Evolutionary conservation across 148 eudicot genomes (phyloP).

Genomic region (Polygonum aviculare): DNA sequence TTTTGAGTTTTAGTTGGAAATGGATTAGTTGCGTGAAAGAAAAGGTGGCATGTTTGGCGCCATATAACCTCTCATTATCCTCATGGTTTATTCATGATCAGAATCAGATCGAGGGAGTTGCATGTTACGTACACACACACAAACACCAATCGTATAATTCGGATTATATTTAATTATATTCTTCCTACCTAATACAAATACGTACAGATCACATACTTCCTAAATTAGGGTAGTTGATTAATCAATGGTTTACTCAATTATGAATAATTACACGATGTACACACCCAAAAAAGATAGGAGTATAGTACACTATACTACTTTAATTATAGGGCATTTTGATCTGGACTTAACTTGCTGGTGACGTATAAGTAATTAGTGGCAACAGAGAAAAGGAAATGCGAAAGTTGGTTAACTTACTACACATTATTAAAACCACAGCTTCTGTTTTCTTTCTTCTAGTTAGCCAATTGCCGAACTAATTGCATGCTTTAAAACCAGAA

Average conservation of each 20-base stretch:
- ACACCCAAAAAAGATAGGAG: too few relatives aligned
- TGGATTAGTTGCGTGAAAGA: not conserved
- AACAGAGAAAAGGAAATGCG: not conserved
- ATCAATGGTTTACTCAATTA: not conserved
- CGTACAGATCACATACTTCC: not conserved
- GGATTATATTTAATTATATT: not conserved
- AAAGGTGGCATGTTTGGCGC: constrained; percentile 1
- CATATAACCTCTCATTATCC: constrained; percentile 3
- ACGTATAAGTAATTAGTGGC: not conserved
- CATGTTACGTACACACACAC: not conserved
- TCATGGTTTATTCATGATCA: not conserved
- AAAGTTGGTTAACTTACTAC: not conserved
- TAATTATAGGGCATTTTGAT: too few relatives aligned
- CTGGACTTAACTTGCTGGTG: too few relatives aligned
- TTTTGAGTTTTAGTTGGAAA: too few relatives aligned
- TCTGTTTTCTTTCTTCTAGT: not conserved
- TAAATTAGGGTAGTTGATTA: not conserved
- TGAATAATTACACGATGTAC: not conserved
- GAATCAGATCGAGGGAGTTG: not conserved
- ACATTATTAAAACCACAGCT: not conserved
- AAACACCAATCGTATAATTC: not conserved
- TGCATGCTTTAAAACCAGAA: not conserved
- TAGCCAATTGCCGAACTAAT: not conserved
- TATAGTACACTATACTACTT: too few relatives aligned
- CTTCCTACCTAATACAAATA: not conserved